Base-by-base conservation (phyloP, 2,329 filamentous ascomycete genomes). In the Hortaea sp. region DNA sequence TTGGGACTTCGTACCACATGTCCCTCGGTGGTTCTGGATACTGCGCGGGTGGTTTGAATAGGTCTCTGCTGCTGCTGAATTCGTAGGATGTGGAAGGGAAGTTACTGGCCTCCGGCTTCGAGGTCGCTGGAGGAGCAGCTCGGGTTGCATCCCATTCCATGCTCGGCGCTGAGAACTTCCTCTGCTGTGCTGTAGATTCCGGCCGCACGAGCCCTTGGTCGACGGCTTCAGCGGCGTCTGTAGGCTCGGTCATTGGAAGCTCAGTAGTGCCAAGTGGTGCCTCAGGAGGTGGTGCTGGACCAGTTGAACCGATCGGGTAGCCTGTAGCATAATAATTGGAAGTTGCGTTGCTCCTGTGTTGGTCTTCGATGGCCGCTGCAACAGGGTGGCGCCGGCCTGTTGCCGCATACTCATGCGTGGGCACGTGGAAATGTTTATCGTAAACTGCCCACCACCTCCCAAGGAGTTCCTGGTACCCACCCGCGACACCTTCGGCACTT, bases 391-490 rank as follows among this genome's bases (percentile, higher is more conserved):
- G 29, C 49, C 44, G 52, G 41, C 49, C 49, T 38, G 34, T 49
- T n/a, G 39, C 39, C 20, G 40, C 30, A 29, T 51, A 50, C 28
- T 53, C 46, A 11, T 45, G 32, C 11, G 52, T 43, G 49, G 65
- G 58, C 34, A 66, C 61, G 43, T 77, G 75, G 63, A 94, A 89
- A 69, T 97, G 89, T 51, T 79, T 76, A 67, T 97, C 90, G 63
- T 94, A 94, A 38, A 94, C 85, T 39, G 88, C 79, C 90, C 90
- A 98, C 92, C 92, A 98, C 60, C 81, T 79, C 49, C 81, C 83
- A 38, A 88, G 69, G 71, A 97, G 82, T 67, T 95, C 85, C 61
- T 86, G 82, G 63, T 89, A 94, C 0, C 84, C 81, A 2, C 75
- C 75, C 41, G 70, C 69, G 30, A 77, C 77, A 41, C 69, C 70